These are phyloP conservation scores for Umbilicus rupestris DNA, from an alignment of 164 flowering plant genomes.

Conservation along the genomic window DNA sequence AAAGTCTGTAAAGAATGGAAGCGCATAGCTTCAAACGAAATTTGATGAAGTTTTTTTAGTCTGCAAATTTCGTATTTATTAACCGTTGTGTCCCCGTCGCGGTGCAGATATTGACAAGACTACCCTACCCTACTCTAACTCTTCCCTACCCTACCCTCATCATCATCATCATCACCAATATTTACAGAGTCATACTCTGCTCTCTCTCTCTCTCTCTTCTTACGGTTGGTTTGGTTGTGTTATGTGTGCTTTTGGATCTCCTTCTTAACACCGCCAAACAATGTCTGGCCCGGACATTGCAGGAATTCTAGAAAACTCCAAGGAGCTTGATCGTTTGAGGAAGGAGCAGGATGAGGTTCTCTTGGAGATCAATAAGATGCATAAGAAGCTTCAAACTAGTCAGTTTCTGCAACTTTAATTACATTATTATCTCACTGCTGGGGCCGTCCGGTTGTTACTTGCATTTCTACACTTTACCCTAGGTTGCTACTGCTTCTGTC, in stretches of 20 bases:
- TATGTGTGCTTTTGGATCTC: not conserved
- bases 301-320: slow-evolving; percentile 48
- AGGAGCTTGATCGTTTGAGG: slow-evolving; percentile 83
- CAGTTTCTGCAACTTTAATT: slow-evolving; percentile 12
- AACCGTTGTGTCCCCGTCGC: too few relatives aligned
- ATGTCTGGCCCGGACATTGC: slow-evolving; percentile 47
- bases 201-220: too few relatives aligned
- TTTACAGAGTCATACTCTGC: too few relatives aligned
- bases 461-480: not conserved
- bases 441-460: not conserved
- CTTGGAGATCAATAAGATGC: slow-evolving; percentile 76
- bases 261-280: not conserved
- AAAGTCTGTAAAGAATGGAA: too few relatives aligned
- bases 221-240: too few relatives aligned
- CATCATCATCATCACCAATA: too few relatives aligned
- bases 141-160: too few relatives aligned
- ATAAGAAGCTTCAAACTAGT: slow-evolving; percentile 79
- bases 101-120: too few relatives aligned
- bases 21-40: too few relatives aligned
- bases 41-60: too few relatives aligned
- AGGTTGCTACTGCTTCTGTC: not conserved
- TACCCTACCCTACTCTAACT: too few relatives aligned
- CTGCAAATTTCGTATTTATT: too few relatives aligned
- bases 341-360: slow-evolving; percentile 68
- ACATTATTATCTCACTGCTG: not conserved